Evolutionary conservation across 441 rosid genomes (phyloP).

Genomic region (Eutrema salsugineum): DNA sequence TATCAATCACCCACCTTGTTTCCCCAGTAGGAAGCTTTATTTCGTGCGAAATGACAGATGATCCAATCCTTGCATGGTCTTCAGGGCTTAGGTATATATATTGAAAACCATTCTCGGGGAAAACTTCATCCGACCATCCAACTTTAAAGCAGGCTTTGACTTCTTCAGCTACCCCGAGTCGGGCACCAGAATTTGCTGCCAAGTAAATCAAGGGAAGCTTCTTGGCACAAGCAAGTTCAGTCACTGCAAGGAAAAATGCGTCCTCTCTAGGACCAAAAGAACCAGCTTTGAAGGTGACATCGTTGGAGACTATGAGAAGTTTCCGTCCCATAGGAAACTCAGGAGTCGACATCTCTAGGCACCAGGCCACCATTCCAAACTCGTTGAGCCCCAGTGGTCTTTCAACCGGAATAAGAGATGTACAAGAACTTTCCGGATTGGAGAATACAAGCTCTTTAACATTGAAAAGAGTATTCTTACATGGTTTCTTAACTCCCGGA

Average conservation of each 20-base stretch:
- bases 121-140: conserved; percentile 89
- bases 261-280: conserved; percentile 99
- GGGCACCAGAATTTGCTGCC: conserved; percentile 99
- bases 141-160: conserved; percentile 89
- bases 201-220: conserved; percentile 93
- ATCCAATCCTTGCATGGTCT: conserved; percentile 64
- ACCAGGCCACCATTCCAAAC: conserved; percentile 99
- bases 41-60: conserved; percentile 92
- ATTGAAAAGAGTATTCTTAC: conserved; percentile 48
- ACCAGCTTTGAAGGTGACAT: conserved; percentile 97
- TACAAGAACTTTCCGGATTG: conserved; percentile 55
- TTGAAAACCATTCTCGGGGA: conserved; percentile 94
- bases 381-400: conserved; percentile 82
- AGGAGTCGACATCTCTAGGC: conserved; percentile 87
- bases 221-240: conserved; percentile 89
- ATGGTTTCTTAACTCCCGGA: conserved; percentile 46
- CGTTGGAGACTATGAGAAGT: conserved; percentile 79
- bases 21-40: conserved; percentile 75
- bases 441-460: conserved; percentile 87
- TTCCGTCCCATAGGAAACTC: conserved; percentile 97
- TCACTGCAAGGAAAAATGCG: conserved; percentile 92
- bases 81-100: conserved; percentile 79
- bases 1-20: conserved; percentile 93
- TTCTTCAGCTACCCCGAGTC: conserved; percentile 98
- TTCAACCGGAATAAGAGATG: conserved; percentile 58